phyloP scores from a whole-genome alignment of 371 early-diverging fungal genomes.

The Mucor piriformis region DNA sequence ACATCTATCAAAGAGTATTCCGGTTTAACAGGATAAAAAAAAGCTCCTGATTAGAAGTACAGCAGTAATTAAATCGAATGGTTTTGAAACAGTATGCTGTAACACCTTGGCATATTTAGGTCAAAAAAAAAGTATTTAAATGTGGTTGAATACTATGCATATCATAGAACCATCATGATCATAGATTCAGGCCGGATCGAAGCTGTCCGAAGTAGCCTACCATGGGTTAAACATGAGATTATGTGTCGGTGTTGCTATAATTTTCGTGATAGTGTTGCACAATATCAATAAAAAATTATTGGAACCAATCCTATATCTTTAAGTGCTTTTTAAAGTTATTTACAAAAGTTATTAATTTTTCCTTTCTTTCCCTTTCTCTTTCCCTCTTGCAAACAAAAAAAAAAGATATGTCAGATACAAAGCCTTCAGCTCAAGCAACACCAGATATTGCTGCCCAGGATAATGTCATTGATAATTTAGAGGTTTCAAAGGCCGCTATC shows the following conservation, averaged over 20 bases:
- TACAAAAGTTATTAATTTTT: background rate
- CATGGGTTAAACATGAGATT: background rate
- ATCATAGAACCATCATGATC: no score
- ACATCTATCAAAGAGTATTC: no score
- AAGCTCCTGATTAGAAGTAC: no score
- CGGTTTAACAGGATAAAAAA: no score
- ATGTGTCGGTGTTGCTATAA: conserved; percentile 1
- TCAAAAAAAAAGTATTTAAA: no score
- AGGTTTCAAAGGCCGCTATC: conserved; percentile 18
- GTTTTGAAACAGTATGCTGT: background rate
- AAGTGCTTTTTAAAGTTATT: conserved; percentile 14
- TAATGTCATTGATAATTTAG: background rate
- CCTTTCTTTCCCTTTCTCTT: background rate
- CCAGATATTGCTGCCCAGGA: background rate
- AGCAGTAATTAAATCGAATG: background rate
- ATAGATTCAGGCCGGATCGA: no score
- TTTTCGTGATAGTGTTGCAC: conserved; percentile 14
- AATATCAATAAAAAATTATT: conserved; percentile 6
- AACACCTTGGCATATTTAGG: background rate
- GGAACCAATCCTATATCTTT: conserved; percentile 11
- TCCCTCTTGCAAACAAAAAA: background rate
- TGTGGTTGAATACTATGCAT: no score
- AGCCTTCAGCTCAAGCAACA: background rate
- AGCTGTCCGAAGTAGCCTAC: background rate
- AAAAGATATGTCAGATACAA: background rate